Base-by-base conservation (phyloP, 1,284 basidiomycete species). In the Leccinum fallax region DNA sequence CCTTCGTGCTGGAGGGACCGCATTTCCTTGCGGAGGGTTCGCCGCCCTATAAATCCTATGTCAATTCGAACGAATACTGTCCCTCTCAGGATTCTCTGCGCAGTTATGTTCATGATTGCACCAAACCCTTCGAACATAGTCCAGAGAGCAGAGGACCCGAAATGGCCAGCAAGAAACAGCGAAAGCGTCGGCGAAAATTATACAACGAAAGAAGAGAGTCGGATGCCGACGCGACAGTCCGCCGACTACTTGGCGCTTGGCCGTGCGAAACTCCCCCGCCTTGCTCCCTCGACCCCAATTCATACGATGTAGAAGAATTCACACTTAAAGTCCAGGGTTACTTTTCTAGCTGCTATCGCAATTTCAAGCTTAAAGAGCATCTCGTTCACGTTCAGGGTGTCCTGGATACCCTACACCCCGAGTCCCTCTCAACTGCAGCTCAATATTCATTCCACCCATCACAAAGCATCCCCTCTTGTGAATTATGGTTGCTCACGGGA, bases 1-100 rank as follows among this genome's bases (percentile, higher is more conserved):
- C 75, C 3, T 71, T 78, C 61, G 74, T 73, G 2, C 52, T 54
- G 1, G 26, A 46, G 3, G 38, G 38, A 38, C n/a, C 60, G 1
- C 28, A 54, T 3, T 67, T 72, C 43, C 7, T 28, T 36, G n/a
- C 24, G 1, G 58, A 61, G 38, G 19, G 46, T 46, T 62, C 64
- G 19, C 69, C 69, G 1, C 2, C 16, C 0, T 62, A 60, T 7
- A 26, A 24, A 0, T 53, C 21, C 5, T 71, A 67, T 49, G 32
- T 58, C 15, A 53, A 71, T 6, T 53, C 60, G 1, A 36, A 61
- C 11, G 63, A 63, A 24, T 68, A 65, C 19, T 24, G n/a, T 11
- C 68, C 62, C 5, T 55, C 57, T 2, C 0, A 2, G 13, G 11
- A 5, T 3, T 38, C 10, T 19, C 19, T 71, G 19, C 16, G 9